A percentile compares a stretch with the other conserved stretches of the same genome.
Conservation (phyloP, 352 stramenopile genomes). For the Discostella stelligera region DNA sequence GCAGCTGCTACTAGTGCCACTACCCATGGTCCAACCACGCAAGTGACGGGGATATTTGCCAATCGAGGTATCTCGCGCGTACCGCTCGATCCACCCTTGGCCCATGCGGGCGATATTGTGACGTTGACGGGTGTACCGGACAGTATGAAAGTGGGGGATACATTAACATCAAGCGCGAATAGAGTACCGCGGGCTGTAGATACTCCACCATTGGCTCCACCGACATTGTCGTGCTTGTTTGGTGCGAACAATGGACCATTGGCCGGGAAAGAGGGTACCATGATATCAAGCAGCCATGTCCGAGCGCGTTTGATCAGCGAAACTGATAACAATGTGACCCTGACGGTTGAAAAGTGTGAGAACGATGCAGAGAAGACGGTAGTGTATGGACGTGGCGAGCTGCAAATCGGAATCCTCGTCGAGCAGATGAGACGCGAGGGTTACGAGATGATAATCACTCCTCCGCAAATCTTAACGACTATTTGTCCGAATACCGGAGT, state of each 20-base stretch:
- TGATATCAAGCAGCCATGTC: conserved; percentile 87
- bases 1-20: conserved; percentile 40
- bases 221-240: conserved; percentile 98
- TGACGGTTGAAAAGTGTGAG: conserved; percentile 88
- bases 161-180: conserved; percentile 61
- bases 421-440: conserved; percentile 98
- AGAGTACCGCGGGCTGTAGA: conserved; percentile 83
- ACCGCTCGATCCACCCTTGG: conserved; percentile 86
- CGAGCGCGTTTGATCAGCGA: conserved; percentile 91
- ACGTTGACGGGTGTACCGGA: conserved; percentile 93
- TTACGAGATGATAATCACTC: conserved; percentile 97
- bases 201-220: conserved; percentile 92
- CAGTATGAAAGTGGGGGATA: conserved; percentile 82
- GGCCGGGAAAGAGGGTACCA: conserved; percentile 89
- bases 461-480: conserved; percentile 93
- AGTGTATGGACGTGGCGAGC: conserved; percentile 93
- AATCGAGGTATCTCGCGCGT: conserved; percentile 69
- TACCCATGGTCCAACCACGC: conserved; percentile 19
- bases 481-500: conserved; percentile 84
- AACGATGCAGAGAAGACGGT: conserved; percentile 89
- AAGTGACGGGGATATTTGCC: conserved; percentile 75
- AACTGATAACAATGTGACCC: conserved; percentile 97
- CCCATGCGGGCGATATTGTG: conserved; percentile 94
- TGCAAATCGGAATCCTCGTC: conserved; percentile 98
- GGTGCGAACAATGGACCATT: conserved; percentile 96